Evolutionary conservation across 768 basidiomycete genomes (phyloP).

Genomic region (Coprinellus micaceus): DNA sequence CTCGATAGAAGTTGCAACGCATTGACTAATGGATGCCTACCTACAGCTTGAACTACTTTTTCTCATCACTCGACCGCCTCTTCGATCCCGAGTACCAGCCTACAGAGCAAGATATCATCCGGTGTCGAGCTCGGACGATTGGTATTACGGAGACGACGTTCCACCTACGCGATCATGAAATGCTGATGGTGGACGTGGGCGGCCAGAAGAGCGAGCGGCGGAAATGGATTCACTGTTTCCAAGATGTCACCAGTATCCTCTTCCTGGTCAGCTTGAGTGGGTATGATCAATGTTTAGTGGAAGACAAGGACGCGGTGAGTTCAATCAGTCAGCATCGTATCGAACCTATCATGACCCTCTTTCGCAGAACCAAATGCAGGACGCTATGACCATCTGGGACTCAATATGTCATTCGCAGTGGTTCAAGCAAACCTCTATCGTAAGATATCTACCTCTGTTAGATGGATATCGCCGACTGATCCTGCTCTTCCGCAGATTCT

Average conservation of each 20-base stretch:
- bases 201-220: constrained; percentile 91
- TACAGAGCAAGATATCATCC: constrained; percentile 84
- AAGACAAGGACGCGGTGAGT: constrained; percentile 86
- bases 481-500: constrained; percentile 57
- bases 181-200: constrained; percentile 92
- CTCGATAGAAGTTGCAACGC: constrained; percentile 2
- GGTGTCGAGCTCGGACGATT: constrained; percentile 80
- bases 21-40: neutral
- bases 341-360: constrained; percentile 4
- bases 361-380: constrained; percentile 93
- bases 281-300: constrained; percentile 91
- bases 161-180: constrained; percentile 69
- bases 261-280: constrained; percentile 90
- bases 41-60: constrained; percentile 70
- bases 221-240: constrained; percentile 95
- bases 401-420: constrained; percentile 97
- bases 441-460: constrained; percentile 34
- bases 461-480: neutral
- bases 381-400: constrained; percentile 98
- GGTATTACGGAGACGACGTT: constrained; percentile 91
- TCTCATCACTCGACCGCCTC: constrained; percentile 70
- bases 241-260: constrained; percentile 89
- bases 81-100: constrained; percentile 73
- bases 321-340: neutral
- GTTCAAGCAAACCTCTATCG: constrained; percentile 93